phyloP scores from a whole-genome alignment of 257 asterid genomes.

The Solanum dulcamara region DNA sequence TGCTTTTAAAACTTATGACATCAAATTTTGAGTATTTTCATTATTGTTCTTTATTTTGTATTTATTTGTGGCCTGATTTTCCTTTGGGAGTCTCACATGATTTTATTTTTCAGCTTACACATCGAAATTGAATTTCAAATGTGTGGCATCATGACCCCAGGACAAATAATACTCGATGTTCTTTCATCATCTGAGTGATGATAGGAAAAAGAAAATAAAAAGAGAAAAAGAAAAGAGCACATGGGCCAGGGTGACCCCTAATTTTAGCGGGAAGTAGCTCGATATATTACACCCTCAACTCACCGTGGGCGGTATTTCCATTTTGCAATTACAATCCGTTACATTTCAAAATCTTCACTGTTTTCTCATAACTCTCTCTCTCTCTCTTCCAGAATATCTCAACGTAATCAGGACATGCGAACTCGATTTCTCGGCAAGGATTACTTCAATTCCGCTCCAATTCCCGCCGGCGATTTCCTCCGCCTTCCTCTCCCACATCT shows the following conservation, averaged over 20 bases:
- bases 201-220: neutral
- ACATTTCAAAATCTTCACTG: neutral
- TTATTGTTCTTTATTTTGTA: too few relatives aligned
- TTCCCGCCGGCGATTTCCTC: slow-evolving; percentile 40
- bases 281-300: neutral
- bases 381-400: neutral
- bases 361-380: neutral
- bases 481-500: slow-evolving; percentile 28
- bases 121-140: too few relatives aligned
- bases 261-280: neutral
- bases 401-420: slow-evolving; percentile 43
- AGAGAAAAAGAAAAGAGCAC: neutral
- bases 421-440: slow-evolving; percentile 66
- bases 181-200: neutral
- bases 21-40: too few relatives aligned
- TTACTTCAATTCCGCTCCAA: slow-evolving; percentile 14
- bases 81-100: too few relatives aligned
- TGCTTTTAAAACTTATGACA: too few relatives aligned
- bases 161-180: neutral
- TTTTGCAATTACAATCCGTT: neutral
- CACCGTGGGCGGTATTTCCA: neutral
- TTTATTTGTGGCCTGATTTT: too few relatives aligned
- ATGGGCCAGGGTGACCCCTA: neutral
- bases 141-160: too few relatives aligned
- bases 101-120: too few relatives aligned